Evolutionary conservation across 768 basidiomycete genomes (phyloP).

Genomic region (Phylloporus rhodoxanthus): DNA sequence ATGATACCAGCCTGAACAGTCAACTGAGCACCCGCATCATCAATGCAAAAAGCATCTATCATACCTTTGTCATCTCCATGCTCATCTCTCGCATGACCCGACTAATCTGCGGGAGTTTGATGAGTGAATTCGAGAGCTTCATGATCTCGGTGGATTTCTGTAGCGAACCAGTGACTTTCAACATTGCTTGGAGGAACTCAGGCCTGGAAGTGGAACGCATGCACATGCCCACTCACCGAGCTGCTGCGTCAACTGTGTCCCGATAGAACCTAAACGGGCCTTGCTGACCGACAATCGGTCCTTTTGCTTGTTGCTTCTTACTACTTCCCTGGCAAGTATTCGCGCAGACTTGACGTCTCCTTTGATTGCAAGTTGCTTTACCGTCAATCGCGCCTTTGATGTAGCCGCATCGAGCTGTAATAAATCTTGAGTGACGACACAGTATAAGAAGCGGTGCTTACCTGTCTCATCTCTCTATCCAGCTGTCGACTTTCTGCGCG

Average conservation of each 20-base stretch:
- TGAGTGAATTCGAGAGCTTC: conserved; percentile 90
- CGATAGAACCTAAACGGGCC: conserved; percentile 86
- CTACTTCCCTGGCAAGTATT: conserved; percentile 90
- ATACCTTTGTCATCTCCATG: conserved; percentile 98
- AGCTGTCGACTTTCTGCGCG: conserved; percentile 75
- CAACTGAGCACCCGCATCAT: conserved; percentile 4
- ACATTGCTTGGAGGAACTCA: conserved; percentile 58
- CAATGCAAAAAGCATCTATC: conserved; percentile 8
- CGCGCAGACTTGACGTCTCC: conserved; percentile 91
- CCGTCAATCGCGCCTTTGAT: conserved; percentile 66
- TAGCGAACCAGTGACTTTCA: conserved; percentile 94
- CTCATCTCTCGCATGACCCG: conserved; percentile 96
- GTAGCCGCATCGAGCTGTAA: conserved; percentile 75
- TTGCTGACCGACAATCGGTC: conserved; percentile 89
- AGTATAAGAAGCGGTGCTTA: conserved; percentile 36
- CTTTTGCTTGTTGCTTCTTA: conserved; percentile 91
- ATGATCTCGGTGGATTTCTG: conserved; percentile 99
- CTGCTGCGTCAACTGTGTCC: conserved; percentile 85
- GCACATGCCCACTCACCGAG: conserved; percentile 55
- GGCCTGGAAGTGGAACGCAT: background rate
- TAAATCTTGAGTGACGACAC: conserved; percentile 11
- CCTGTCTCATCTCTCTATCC: conserved; percentile 95
- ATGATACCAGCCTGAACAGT: conserved; percentile 83
- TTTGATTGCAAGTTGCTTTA: conserved; percentile 86
- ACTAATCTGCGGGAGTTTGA: conserved; percentile 89